Evolutionary conservation across 352 stramenopile species (phyloP).

Genomic region (Globisporangium solare): DNA sequence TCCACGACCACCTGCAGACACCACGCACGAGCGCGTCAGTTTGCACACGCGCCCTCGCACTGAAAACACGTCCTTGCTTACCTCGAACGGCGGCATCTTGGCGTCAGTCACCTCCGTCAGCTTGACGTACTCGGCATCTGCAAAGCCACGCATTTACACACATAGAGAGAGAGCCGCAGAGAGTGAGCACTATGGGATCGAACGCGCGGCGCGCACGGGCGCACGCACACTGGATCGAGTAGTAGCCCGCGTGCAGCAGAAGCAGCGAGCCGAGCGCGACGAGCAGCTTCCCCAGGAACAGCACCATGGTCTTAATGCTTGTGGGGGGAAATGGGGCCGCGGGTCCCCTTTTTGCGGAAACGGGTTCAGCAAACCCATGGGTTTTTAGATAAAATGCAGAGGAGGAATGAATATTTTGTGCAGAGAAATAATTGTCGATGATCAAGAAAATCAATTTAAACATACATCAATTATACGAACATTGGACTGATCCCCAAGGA

Average conservation of each 20-base stretch:
- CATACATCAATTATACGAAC: too few relatives aligned
- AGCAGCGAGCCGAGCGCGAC: slow-evolving; percentile 60
- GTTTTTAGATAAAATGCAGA: too few relatives aligned
- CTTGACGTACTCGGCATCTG: slow-evolving; percentile 76
- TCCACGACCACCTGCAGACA: slow-evolving; percentile 54
- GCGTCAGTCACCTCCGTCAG: slow-evolving; percentile 68
- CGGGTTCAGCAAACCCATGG: too few relatives aligned
- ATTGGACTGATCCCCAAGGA: too few relatives aligned
- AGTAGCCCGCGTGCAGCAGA: slow-evolving; percentile 76
- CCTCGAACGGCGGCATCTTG: slow-evolving; percentile 57
- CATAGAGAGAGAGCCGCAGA: background rate
- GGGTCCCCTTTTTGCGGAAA: too few relatives aligned
- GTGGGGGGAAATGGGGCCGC: too few relatives aligned
- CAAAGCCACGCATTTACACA: background rate
- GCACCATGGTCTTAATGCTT: slow-evolving; percentile 24
- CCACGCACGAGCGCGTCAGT: background rate
- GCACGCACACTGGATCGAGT: slow-evolving; percentile 71
- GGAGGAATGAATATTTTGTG: too few relatives aligned
- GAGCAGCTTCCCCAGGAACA: slow-evolving; percentile 58
- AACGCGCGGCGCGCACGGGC: too few relatives aligned
- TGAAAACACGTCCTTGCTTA: slow-evolving; percentile 10
- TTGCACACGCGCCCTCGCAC: too few relatives aligned
- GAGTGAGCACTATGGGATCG: too few relatives aligned
- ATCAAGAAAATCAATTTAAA: too few relatives aligned
- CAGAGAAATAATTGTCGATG: too few relatives aligned